A percentile compares a stretch with the other conserved stretches of the same genome.
Evolutionary conservation across 148 eudicot species (phyloP).

Genomic region (Heliamphora exappendiculata): DNA sequence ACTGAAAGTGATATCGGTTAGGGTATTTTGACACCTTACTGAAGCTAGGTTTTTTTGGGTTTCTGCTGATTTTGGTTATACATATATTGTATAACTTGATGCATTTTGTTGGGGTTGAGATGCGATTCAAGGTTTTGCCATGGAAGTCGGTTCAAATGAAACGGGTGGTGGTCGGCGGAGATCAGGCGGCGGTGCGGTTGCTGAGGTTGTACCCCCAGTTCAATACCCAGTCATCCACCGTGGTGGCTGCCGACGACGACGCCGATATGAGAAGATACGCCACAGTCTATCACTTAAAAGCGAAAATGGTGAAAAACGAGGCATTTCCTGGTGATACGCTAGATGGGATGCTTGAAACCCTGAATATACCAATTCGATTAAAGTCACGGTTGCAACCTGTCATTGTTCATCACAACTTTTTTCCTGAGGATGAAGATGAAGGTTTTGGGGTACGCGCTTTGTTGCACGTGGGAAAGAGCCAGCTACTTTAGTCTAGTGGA

Average conservation of each 20-base stretch:
- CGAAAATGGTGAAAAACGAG: slow-evolving; percentile 42
- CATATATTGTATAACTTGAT: too few species aligned
- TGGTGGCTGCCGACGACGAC: slow-evolving; percentile 77
- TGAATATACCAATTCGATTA: slow-evolving; percentile 67
- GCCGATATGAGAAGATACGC: slow-evolving; percentile 90
- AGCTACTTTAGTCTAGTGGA: too few species aligned
- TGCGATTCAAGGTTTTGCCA: too few species aligned
- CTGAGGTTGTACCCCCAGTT: slow-evolving; percentile 94
- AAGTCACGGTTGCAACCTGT: slow-evolving; percentile 66
- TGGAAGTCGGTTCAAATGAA: too few species aligned
- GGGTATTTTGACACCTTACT: too few species aligned
- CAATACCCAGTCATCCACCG: slow-evolving; percentile 67
- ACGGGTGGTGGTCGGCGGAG: neutral
- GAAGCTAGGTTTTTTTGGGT: too few species aligned
- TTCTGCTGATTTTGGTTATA: too few species aligned
- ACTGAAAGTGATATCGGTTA: too few species aligned
- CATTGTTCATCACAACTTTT: slow-evolving; percentile 1
- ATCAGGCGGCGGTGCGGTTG: slow-evolving; percentile 24
- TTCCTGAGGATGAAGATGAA: too few species aligned
- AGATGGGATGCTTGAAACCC: slow-evolving; percentile 60
- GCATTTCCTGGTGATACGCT: slow-evolving; percentile 42
- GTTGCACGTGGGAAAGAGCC: too few species aligned
- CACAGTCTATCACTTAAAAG: slow-evolving; percentile 45
- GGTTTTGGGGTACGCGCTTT: too few species aligned
- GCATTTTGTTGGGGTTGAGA: too few species aligned